Conservation (phyloP, 2,329 filamentous ascomycete genomes). For the Amauroascus verrucosus region DNA sequence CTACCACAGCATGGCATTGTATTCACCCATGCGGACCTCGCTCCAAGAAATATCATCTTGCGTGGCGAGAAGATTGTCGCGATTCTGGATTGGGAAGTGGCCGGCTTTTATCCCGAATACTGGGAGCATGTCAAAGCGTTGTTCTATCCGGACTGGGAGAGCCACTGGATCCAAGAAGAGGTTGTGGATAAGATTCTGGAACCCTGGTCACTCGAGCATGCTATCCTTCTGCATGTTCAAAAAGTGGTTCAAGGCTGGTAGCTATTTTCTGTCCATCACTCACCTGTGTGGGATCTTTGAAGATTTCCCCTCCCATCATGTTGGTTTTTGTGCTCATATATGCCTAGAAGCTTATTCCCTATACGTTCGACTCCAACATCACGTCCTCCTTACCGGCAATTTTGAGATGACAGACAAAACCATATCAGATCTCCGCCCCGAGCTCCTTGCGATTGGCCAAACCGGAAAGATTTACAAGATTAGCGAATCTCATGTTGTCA, state of each 20-base stretch:
- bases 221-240: slow-evolving; percentile 16
- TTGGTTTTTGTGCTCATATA: no score
- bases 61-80: slow-evolving; percentile 18
- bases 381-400: no score
- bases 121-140: slow-evolving; percentile 23
- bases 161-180: slow-evolving; percentile 17
- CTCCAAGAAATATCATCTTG: slow-evolving; percentile 23
- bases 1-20: slow-evolving; percentile 18
- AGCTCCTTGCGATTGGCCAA: slow-evolving; percentile 12
- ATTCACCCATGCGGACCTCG: slow-evolving; percentile 23
- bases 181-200: slow-evolving; percentile 16
- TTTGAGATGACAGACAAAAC: no score
- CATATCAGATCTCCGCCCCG: no score
- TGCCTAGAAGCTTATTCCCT: no score
- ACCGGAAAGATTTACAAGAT: slow-evolving; percentile 13
- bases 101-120: slow-evolving; percentile 22
- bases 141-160: slow-evolving; percentile 17
- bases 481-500: slow-evolving; percentile 10
- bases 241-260: no score
- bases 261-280: no score
- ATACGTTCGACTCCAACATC: no score
- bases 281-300: no score
- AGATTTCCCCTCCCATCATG: no score
- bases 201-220: slow-evolving; percentile 18
- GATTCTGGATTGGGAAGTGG: slow-evolving; percentile 23